Evolutionary conservation across 352 stramenopile species (phyloP).

Genomic region (Phytophthora nicotianae): DNA sequence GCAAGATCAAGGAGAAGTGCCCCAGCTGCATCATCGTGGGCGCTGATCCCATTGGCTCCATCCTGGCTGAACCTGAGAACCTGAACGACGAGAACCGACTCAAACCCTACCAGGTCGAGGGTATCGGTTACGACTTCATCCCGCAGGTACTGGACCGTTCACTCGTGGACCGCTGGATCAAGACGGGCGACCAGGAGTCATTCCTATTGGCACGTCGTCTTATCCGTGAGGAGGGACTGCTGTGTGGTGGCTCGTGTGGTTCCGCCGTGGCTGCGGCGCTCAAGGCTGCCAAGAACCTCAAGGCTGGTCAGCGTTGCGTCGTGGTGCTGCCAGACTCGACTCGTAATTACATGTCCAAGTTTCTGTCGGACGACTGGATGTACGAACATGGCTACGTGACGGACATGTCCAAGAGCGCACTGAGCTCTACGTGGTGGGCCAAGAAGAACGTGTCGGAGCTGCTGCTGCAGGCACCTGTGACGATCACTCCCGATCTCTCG

Average conservation of each 20-base stretch:
- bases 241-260: slow-evolving; percentile 95
- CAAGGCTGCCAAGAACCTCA: slow-evolving; percentile 85
- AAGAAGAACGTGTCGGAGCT: slow-evolving; percentile 92
- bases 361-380: slow-evolving; percentile 96
- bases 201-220: slow-evolving; percentile 93
- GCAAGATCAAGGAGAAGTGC: slow-evolving; percentile 94
- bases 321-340: slow-evolving; percentile 96
- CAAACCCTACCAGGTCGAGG: slow-evolving; percentile 94
- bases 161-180: slow-evolving; percentile 95
- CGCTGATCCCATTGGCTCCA: slow-evolving; percentile 92
- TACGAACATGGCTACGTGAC: slow-evolving; percentile 86
- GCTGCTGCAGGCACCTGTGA: slow-evolving; percentile 89
- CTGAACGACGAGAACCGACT: slow-evolving; percentile 94
- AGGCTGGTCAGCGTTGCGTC: slow-evolving; percentile 91
- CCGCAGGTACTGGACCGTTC: slow-evolving; percentile 93
- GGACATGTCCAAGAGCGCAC: slow-evolving; percentile 69
- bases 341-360: slow-evolving; percentile 99
- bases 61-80: slow-evolving; percentile 92
- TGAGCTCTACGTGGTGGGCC: slow-evolving; percentile 95
- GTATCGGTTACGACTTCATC: slow-evolving; percentile 98
- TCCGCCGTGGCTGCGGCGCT: slow-evolving; percentile 89
- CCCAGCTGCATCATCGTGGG: slow-evolving; percentile 87
- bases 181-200: slow-evolving; percentile 93
- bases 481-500: slow-evolving; percentile 89
- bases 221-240: slow-evolving; percentile 95